A percentile compares a stretch with the other conserved stretches of the same genome.
phyloP scores from a whole-genome alignment of 177 flowering plant genomes.

The Vitis hybrid region DNA sequence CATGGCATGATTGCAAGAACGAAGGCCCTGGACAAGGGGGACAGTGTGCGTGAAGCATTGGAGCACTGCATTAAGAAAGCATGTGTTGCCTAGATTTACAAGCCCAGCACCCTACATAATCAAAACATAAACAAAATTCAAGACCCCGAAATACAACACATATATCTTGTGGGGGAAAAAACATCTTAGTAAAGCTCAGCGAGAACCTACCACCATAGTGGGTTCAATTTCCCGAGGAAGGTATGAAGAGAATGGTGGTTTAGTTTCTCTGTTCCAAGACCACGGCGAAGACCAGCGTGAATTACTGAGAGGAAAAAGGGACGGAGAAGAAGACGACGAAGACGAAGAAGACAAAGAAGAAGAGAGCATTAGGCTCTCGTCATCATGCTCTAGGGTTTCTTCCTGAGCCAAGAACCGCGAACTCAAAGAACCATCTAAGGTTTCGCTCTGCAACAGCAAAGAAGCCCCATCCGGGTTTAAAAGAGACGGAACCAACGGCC shows the following conservation, averaged over 20 bases:
- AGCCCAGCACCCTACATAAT: slow-evolving; percentile 74
- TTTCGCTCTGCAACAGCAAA: neutral
- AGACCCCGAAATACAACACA: neutral
- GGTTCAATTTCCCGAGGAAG: slow-evolving; percentile 6
- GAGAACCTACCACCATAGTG: slow-evolving; percentile 30
- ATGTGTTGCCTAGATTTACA: slow-evolving; percentile 77
- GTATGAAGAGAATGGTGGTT: neutral
- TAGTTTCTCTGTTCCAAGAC: neutral
- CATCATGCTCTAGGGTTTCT: neutral
- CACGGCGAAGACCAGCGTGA: neutral
- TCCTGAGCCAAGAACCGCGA: neutral
- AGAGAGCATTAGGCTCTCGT: neutral
- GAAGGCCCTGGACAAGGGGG: slow-evolving; percentile 57
- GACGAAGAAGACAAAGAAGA: too few relatives aligned
- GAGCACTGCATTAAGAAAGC: slow-evolving; percentile 73
- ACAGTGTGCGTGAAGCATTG: slow-evolving; percentile 88
- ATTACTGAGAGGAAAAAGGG: too few relatives aligned
- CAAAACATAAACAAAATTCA: neutral
- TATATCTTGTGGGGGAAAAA: neutral
- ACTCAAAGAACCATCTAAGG: neutral
- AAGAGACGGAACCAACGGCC: neutral
- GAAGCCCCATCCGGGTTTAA: neutral
- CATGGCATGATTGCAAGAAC: slow-evolving; percentile 28
- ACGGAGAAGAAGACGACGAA: too few relatives aligned
- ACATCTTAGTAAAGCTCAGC: neutral